Evolutionary conservation across 257 asterid species (phyloP).

Genomic region (Misopates orontium): DNA sequence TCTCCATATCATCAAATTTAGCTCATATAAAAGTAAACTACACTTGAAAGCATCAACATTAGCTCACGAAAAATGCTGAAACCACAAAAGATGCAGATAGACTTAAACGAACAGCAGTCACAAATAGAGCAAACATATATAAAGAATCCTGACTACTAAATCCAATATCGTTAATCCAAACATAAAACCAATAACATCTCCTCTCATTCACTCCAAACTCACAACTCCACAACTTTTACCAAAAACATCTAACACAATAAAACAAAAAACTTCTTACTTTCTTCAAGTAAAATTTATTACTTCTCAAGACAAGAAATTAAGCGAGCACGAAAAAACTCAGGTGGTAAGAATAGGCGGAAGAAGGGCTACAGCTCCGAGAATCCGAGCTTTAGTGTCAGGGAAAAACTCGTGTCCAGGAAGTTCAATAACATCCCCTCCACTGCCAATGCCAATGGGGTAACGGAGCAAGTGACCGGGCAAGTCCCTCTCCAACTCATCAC

Average conservation of each 20-base stretch:
- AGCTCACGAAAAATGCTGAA: too few relatives aligned
- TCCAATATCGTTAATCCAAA: too few relatives aligned
- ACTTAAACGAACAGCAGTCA: too few relatives aligned
- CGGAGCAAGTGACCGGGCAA: constrained; percentile 94
- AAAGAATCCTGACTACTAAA: too few relatives aligned
- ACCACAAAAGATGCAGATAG: too few relatives aligned
- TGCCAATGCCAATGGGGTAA: constrained; percentile 73
- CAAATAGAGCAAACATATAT: too few relatives aligned
- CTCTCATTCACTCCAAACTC: neutral
- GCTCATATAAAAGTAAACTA: too few relatives aligned
- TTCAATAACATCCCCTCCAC: constrained; percentile 68
- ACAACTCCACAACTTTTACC: neutral
- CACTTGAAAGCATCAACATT: too few relatives aligned
- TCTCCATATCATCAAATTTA: too few relatives aligned
- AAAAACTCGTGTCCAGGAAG: constrained; percentile 84
- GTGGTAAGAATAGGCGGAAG: constrained; percentile 95
- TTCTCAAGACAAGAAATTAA: neutral
- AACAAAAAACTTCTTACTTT: constrained; percentile 9
- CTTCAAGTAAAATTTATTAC: constrained; percentile 20
- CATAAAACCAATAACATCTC: too few relatives aligned
- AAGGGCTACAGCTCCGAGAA: constrained; percentile 72
- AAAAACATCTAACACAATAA: constrained; percentile 18
- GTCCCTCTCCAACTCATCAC: constrained; percentile 71
- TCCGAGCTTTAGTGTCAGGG: constrained; percentile 88
- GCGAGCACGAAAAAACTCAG: constrained; percentile 28